phyloP scores from a whole-genome alignment of 2,329 filamentous ascomycete species.

The Dactylonectria macrodidyma region DNA sequence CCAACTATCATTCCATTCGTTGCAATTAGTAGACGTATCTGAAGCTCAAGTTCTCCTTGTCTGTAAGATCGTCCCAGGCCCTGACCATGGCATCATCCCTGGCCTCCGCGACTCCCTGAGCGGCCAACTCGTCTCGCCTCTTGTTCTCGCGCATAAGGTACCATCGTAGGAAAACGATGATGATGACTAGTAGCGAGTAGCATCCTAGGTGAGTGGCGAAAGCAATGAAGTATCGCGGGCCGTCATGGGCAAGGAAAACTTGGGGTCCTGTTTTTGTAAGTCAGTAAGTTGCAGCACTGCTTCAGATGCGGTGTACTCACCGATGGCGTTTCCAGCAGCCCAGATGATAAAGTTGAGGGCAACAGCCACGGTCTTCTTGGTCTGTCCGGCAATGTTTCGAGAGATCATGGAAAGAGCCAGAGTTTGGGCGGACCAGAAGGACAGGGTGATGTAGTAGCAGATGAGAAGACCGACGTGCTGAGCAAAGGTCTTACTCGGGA shows the following conservation, averaged over 20 bases:
- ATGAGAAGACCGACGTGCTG: constrained; percentile 79
- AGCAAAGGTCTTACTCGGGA: constrained; percentile 69
- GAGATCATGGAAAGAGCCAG: constrained; percentile 77
- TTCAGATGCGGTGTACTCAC: constrained; percentile 50
- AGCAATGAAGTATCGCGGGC: constrained; percentile 77
- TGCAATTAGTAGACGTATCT: constrained; percentile 65
- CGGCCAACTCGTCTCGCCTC: constrained; percentile 65
- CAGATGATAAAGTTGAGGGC: constrained; percentile 80
- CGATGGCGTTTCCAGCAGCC: constrained; percentile 78
- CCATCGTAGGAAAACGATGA: constrained; percentile 71
- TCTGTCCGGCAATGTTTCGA: constrained; percentile 80
- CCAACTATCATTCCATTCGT: constrained; percentile 56
- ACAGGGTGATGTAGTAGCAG: constrained; percentile 82
- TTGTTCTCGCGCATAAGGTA: constrained; percentile 72
- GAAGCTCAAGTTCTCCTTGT: constrained; percentile 73
- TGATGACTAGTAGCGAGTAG: constrained; percentile 72
- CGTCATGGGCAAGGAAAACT: constrained; percentile 73
- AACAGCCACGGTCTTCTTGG: constrained; percentile 79
- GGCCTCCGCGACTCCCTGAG: constrained; percentile 57
- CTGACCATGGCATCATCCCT: constrained; percentile 55
- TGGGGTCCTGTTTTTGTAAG: constrained; percentile 64
- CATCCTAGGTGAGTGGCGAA: constrained; percentile 80
- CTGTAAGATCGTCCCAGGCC: constrained; percentile 75
- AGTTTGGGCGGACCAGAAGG: constrained; percentile 83
- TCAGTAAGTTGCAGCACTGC: neutral